Evolutionary conservation across 768 basidiomycete species (phyloP), one percentile per base, ranked within the genome.

Genomic region (Panellus pusillus): DNA sequence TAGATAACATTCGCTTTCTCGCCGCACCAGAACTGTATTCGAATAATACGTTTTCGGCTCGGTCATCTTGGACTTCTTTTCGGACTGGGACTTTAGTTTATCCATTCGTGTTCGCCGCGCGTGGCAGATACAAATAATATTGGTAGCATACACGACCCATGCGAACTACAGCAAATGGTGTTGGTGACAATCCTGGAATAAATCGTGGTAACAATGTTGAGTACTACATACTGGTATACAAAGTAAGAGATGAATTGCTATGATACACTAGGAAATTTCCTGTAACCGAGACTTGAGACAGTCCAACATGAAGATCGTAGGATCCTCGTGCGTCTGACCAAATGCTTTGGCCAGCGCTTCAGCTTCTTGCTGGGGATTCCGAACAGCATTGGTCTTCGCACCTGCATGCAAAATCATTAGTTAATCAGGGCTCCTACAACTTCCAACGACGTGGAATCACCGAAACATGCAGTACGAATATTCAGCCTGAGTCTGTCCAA

Each of bases 271-370:
- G 4, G 47, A n/a, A 4, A 55, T 24, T 6, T 40, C 4, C 19
- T 55, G 54, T 13, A 35, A 44, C 4, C 47, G 43, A 1, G 29
- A 40, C 39, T 55, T 55, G 2, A 55, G 38, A 1, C 14, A 13
- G 8, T 56, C 55, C 13, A 56, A 17, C n/a, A 47, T 19, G 1
- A 12, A 20, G 8, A 6, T 9, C 15, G 35, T 29, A 6, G 24
- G 13, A 5, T 51, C 55, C 29, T 56, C 55, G 32, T 56, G 32
- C 27, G 18, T 20, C 9, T 24, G 17, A 3, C 15, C 20, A 19
- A 51, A 56, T 28, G 8, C 40, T 9, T 37, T 51, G 14, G 46
- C 17, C 11, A 18, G 1, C 29, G 31, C 50, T 37, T 55, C 38
- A 13, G 49, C 55, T 28, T 56, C 39, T 20, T 5, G 32, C 9